Evolutionary conservation across 345 rosid genomes (phyloP), one percentile per base, ranked within the genome.

Genomic region (Luvunga scandens): DNA sequence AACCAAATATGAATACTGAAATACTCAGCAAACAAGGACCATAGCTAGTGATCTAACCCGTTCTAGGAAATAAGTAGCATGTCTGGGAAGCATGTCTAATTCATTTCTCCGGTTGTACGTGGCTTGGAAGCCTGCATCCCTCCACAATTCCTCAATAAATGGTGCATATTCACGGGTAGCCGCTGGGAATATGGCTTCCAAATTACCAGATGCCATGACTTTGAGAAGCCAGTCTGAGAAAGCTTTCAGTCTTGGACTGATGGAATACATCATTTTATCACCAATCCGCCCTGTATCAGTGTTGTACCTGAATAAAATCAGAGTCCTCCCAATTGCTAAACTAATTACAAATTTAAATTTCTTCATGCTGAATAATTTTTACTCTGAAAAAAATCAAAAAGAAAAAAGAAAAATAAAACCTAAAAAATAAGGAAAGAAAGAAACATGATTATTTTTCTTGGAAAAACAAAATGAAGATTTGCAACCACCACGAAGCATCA

Each of bases 171-270:
- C 93, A 9, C 88, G 79, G 76, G 87, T 76, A 50, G 92, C 87
- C 53, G 91, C 83, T 77, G 90, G 94, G 85, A 91, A 88, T 18
- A 88, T 86, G 75, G 73, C 72, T 86, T 91, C 95, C 80, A 93
- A 72, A 77, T 92, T 95, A 69, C 95, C 98, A 25, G 95, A 87
- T 55, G 69, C 85, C 77, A 90, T 91, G 70, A 78, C 85, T 75
- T 89, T 79, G 34, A 91, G 86, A 53, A 93, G 93, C 98, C 95
- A 87, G 79, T 93, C 97, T 19, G 92, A 85, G 86, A 92, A 93
- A 74, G 74, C 83, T 82, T 89, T 88, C 67, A 93, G 88, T 77
- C 82, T 85, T 24, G 84, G 85, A 80, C 73, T 79, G 9, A 95
- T 79, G 28, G 91, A 80, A 86, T 88, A 92, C 69, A 78, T 66